Evolutionary conservation across 225 moss, liverwort and hornwort genomes (phyloP), one percentile per base, ranked within the genome.

Genomic region (Polytrichum formosum): DNA sequence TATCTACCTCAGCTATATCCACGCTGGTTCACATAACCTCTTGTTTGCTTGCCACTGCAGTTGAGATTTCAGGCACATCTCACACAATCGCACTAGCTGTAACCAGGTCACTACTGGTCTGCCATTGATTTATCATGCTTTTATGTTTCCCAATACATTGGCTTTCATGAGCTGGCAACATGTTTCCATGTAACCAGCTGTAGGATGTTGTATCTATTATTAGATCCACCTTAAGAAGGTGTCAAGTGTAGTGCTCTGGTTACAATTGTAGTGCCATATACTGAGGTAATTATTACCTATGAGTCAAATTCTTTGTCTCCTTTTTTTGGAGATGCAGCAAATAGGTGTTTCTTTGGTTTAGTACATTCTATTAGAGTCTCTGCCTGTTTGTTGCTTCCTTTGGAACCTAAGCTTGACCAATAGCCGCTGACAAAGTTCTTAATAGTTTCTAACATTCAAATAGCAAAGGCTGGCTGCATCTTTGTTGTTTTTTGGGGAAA

Each of bases 221-320:
- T 69, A 35, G 58, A 70, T 53, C 59, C 29, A 71, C 68, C 67
- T 70, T 56, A 69, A 29, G 73, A 78, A 65, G 77, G 66, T 80
- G 46, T 21, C 58, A 76, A 69, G 54, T 33, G 26, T 78, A 78
- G 83, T 65, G 86, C 70, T 68, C 64, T 54, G 61, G 62, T 80
- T 53, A 78, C 69, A 28, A 20, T 28, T 56, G 53, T 59, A 69
- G 69, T 30, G 55, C 55, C 17, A 18, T 56, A 59, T 27, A 21
- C 21, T 33, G 6, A 66, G 66, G 33, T 66, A 46, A 31, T 31
- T 66, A 23, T n/a, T 33, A 33, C 66, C 66, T 4, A 35, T 9
- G 16, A 66, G 66, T 33, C 4, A 53, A 30, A 66, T 66, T 66
- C 66, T 66, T 66, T 46, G 46, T 46, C 46, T 46, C 46, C 46